Conservation (phyloP, 2,329 filamentous ascomycete species). For the Sporothrix pseudoabietina region DNA sequence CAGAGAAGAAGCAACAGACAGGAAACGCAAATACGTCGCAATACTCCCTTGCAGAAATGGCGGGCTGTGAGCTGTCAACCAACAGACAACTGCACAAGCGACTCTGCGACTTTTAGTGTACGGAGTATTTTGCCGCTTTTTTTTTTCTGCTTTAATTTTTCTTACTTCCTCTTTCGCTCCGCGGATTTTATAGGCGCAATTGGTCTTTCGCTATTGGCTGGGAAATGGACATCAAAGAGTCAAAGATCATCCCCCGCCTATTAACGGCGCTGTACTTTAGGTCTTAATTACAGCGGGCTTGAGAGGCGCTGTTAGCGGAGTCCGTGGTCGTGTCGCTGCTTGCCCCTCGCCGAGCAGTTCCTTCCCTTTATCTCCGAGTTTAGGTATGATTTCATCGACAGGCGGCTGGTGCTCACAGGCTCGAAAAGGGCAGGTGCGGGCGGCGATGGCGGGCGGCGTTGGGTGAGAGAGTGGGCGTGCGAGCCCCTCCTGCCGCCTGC, state of each 20-base stretch:
- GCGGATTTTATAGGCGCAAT: constrained; percentile 25
- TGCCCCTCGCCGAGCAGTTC: constrained; percentile 7
- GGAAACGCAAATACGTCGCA: neutral
- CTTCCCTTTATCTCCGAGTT: constrained; percentile 25
- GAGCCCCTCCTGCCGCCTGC: constrained; percentile 19
- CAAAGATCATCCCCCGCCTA: neutral
- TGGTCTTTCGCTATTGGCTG: neutral
- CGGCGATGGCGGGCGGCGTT: neutral
- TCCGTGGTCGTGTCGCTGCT: neutral
- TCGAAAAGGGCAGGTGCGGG: neutral
- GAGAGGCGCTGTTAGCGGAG: neutral
- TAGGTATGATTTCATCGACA: neutral
- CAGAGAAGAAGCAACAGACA: neutral
- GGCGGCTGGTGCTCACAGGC: neutral
- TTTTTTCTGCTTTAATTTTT: constrained; percentile 8
- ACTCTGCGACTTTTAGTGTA: neutral
- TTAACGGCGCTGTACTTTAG: constrained; percentile 20
- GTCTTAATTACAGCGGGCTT: constrained; percentile 5
- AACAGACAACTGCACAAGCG: constrained; percentile 1
- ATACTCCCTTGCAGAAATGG: constrained; percentile 12
- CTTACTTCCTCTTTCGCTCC: constrained; percentile 14
- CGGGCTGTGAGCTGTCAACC: constrained; percentile 15
- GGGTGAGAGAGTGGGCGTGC: neutral
- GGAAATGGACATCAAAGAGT: neutral
- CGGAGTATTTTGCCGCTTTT: neutral